Evolutionary conservation across 306 rosid genomes (phyloP), one percentile per base, ranked within the genome.

Genomic region (Potentilla sterilis): DNA sequence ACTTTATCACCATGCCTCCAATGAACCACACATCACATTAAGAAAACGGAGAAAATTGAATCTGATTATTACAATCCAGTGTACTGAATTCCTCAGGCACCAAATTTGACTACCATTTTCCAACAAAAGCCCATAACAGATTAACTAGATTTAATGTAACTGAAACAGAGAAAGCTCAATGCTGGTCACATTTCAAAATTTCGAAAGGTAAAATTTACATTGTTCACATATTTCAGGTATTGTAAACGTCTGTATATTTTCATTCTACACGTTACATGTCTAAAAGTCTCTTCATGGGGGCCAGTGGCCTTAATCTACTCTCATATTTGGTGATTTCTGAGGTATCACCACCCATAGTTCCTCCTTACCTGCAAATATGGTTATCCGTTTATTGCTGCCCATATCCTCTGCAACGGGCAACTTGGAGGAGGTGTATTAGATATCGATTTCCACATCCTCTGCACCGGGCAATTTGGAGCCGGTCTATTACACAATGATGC

Each of bases 401-500:
- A 75, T 14, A 73, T 52, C 59, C 59, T 74, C 69, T 37, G 74
- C 32, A 80, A 19, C 0, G 72, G 74, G 58, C 64, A 70, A 61
- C 51, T 78, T 24, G 59, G n/a, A 55, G 54, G 22, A 43, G 78
- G 75, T 21, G n/a, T 32, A 12, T 37, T 38, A 35, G 40, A 58
- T 24, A 57, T 10, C 8, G 57, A 74, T 16, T 47, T 21, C 77
- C 69, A 28, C 44, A 74, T 7, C 66, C 67, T 67, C 59, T 67
- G 42, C 54, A 67, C 15, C 0, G 73, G 78, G 63, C 78, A 73
- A 32, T 73, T 74, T 48, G 83, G 75, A 34, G 81, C 71, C 12
- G 81, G 71, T 64, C 78, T 75, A 58, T 80, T 73, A 74, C 78
- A 76, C 9, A 90, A 72, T 62, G 63, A 67, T 34, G 83, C 72